Evolutionary conservation across 108 stramenopile species (phyloP).

Genomic region (Phaeodactylum tricornutum): DNA sequence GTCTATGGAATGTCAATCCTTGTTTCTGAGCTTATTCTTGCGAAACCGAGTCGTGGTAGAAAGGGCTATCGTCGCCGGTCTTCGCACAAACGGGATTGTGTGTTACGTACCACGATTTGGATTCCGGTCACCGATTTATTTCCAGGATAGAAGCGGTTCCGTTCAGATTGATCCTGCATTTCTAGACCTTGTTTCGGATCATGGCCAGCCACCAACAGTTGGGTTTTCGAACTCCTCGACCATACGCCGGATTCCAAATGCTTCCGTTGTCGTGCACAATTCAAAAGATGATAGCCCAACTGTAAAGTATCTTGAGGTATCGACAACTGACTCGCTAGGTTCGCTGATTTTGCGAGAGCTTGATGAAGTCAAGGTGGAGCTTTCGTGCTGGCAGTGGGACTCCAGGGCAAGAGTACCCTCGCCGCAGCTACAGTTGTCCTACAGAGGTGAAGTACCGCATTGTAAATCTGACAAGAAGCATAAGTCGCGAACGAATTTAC

Average conservation of each 20-base stretch:
- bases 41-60: slow-evolving; percentile 22
- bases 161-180: slow-evolving; percentile 41
- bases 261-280: background rate
- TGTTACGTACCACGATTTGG: slow-evolving; percentile 53
- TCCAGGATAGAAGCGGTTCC: slow-evolving; percentile 29
- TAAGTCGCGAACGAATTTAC: too few relatives aligned
- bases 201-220: slow-evolving; percentile 24
- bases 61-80: slow-evolving; percentile 34
- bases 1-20: slow-evolving; percentile 41
- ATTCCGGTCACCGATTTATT: slow-evolving; percentile 39
- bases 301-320: background rate
- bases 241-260: slow-evolving; percentile 19
- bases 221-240: slow-evolving; percentile 22
- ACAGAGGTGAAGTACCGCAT: background rate
- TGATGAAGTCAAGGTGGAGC: slow-evolving; percentile 34
- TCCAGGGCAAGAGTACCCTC: slow-evolving; percentile 24
- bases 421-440: slow-evolving; percentile 20
- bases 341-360: slow-evolving; percentile 12
- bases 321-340: background rate
- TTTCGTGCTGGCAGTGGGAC: slow-evolving; percentile 34
- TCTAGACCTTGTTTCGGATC: slow-evolving; percentile 12
- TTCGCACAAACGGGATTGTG: slow-evolving; percentile 34
- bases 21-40: slow-evolving; percentile 57
- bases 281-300: background rate
- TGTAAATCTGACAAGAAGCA: background rate